phyloP scores from a whole-genome alignment of 2,329 filamentous ascomycete genomes.

The Nemania sp. region DNA sequence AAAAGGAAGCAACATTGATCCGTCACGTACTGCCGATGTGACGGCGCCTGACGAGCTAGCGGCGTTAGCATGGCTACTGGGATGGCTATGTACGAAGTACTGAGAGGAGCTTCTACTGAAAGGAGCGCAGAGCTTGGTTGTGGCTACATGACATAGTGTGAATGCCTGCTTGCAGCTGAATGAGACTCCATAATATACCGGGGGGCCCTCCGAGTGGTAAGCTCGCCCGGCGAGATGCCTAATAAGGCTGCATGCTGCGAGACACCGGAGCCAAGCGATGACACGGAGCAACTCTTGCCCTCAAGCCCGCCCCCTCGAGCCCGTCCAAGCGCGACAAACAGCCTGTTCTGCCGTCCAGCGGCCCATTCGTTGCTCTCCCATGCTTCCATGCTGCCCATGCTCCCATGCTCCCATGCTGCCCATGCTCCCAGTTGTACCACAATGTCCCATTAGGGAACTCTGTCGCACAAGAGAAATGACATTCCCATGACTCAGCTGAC shows the following conservation, averaged over 20 bases:
- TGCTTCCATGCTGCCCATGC: neutral
- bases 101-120: slow-evolving; percentile 15
- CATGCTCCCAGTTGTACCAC: neutral
- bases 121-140: neutral
- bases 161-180: slow-evolving; percentile 11
- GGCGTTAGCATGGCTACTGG: slow-evolving; percentile 6
- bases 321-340: neutral
- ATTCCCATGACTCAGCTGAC: slow-evolving; percentile 24
- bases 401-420: neutral
- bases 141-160: neutral
- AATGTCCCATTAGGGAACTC: neutral
- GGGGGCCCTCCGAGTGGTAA: slow-evolving; percentile 19
- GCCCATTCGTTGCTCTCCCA: neutral
- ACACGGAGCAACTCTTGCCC: slow-evolving; percentile 7
- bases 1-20: slow-evolving; percentile 1
- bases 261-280: slow-evolving; percentile 15
- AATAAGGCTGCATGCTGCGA: slow-evolving; percentile 25
- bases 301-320: neutral
- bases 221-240: slow-evolving; percentile 17
- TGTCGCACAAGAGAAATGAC: slow-evolving; percentile 2
- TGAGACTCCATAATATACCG: slow-evolving; percentile 20
- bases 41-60: slow-evolving; percentile 5
- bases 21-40: slow-evolving; percentile 11
- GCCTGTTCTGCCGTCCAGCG: too few species aligned
- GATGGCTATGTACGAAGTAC: too few species aligned